These are phyloP conservation scores for Alloascoidea africana DNA, from an alignment of 805 yeast species.

Conservation along the genomic window DNA sequence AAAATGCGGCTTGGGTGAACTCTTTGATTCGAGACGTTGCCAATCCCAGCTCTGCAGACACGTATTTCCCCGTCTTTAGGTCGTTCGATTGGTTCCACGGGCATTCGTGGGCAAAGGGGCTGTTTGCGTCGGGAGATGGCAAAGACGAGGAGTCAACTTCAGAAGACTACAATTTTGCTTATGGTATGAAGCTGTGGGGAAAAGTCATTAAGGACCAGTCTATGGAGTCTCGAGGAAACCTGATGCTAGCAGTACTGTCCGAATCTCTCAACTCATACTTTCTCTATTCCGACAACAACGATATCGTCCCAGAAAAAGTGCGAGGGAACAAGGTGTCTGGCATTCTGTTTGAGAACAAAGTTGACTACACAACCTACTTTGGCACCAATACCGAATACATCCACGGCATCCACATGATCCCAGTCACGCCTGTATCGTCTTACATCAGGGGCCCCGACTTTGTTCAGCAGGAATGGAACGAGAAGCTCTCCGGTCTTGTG, in stretches of 20 bases:
- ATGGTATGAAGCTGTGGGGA: conserved; percentile 56
- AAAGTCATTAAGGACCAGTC: conserved; percentile 33
- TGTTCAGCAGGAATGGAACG: conserved; percentile 47
- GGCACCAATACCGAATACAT: conserved; percentile 61
- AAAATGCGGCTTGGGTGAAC: conserved; percentile 35
- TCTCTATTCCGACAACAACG: conserved; percentile 36
- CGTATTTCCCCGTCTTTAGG: conserved; percentile 48
- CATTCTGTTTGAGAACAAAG: conserved; percentile 55
- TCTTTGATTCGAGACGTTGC: conserved; percentile 53
- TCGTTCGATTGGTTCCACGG: conserved; percentile 67
- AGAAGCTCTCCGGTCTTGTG: conserved; percentile 19
- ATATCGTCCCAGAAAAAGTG: conserved; percentile 37
- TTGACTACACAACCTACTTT: conserved; percentile 62
- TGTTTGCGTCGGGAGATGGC: conserved; percentile 58
- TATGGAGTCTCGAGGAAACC: conserved; percentile 37
- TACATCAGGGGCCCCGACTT: conserved; percentile 34
- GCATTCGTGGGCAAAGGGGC: conserved; percentile 69
- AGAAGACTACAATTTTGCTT: conserved; percentile 60
- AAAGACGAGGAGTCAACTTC: conserved; percentile 63
- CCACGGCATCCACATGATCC: conserved; percentile 69
- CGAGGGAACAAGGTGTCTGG: conserved; percentile 58
- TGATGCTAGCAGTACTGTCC: conserved; percentile 45
- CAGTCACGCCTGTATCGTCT: conserved; percentile 53
- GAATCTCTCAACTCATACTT: conserved; percentile 40
- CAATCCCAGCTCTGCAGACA: conserved; percentile 38